Conservation (phyloP, 2,329 filamentous ascomycete genomes). For the Coniella vitis region DNA sequence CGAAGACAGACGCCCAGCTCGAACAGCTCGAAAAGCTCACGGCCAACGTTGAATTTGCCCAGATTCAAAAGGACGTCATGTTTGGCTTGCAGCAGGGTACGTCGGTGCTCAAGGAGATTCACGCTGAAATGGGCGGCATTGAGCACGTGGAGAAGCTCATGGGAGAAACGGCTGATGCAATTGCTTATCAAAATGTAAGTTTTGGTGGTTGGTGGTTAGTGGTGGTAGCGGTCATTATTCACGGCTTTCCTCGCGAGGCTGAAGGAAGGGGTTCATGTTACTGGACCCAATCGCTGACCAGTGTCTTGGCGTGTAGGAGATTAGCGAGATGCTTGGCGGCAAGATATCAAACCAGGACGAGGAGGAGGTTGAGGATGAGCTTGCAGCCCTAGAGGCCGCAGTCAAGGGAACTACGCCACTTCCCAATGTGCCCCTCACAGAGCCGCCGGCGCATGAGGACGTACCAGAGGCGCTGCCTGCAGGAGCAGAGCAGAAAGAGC, state of each 20-base stretch:
- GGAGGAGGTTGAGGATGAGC: slow-evolving; percentile 94
- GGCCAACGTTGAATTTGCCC: slow-evolving; percentile 85
- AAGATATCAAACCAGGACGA: slow-evolving; percentile 92
- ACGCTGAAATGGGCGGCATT: slow-evolving; percentile 91
- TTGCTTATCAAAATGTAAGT: slow-evolving; percentile 79
- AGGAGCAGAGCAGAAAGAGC: slow-evolving; percentile 16
- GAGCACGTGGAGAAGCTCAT: slow-evolving; percentile 93
- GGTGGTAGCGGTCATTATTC: not conserved
- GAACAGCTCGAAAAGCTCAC: slow-evolving; percentile 87
- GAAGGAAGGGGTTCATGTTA: not conserved
- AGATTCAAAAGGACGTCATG: slow-evolving; percentile 93
- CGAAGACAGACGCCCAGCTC: slow-evolving; percentile 89
- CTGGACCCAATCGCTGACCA: not conserved
- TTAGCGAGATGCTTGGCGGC: slow-evolving; percentile 83
- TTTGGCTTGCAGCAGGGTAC: slow-evolving; percentile 92
- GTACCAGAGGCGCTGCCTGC: slow-evolving; percentile 14
- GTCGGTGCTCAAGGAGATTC: slow-evolving; percentile 80
- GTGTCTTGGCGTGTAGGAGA: slow-evolving; percentile 54
- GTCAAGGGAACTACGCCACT: slow-evolving; percentile 21
- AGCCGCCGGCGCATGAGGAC: slow-evolving; percentile 17
- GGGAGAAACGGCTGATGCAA: slow-evolving; percentile 83
- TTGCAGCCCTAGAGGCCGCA: slow-evolving; percentile 72
- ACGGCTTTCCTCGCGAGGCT: not conserved
- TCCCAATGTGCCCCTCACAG: slow-evolving; percentile 24
- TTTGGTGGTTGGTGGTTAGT: not conserved